Evolutionary conservation across 2,329 filamentous ascomycete species (phyloP).

Genomic region (Pseudocercospora fuligena): DNA sequence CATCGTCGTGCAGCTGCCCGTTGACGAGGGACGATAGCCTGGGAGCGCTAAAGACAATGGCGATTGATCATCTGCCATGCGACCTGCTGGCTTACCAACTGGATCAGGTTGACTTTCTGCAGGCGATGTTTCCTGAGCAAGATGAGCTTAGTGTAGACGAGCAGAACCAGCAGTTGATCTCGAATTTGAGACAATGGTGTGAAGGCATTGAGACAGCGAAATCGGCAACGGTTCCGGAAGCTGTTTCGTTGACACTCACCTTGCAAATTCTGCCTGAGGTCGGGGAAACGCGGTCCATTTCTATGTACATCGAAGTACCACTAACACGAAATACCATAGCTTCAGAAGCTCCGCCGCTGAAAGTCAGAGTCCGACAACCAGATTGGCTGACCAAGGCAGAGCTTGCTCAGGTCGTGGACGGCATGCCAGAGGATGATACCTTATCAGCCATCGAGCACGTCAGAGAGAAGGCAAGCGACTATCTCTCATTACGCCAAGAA

Average conservation of each 20-base stretch:
- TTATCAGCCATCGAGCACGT: conserved; percentile 54
- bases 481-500: neutral
- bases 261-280: neutral
- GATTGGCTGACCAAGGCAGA: conserved; percentile 59
- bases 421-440: conserved; percentile 52
- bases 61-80: neutral
- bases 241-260: conserved; percentile 6
- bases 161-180: conserved; percentile 14
- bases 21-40: too few species aligned
- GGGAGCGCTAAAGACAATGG: conserved; percentile 7
- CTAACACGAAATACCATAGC: conserved; percentile 5
- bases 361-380: conserved; percentile 55
- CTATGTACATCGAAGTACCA: conserved; percentile 8
- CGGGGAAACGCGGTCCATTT: neutral
- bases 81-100: conserved; percentile 24
- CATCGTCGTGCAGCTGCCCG: too few species aligned
- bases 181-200: conserved; percentile 22
- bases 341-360: conserved; percentile 28
- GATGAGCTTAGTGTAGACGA: conserved; percentile 40
- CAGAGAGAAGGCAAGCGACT: conserved; percentile 42
- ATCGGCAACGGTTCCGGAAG: conserved; percentile 2
- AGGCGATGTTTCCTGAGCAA: conserved; percentile 57
- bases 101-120: conserved; percentile 54
- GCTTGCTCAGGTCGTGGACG: conserved; percentile 44
- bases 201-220: conserved; percentile 16